Percentiles rank a stretch among this genome's conserved stretches.
phyloP scores from a whole-genome alignment of 83 land plant genomes.

The Picea abies region DNA sequence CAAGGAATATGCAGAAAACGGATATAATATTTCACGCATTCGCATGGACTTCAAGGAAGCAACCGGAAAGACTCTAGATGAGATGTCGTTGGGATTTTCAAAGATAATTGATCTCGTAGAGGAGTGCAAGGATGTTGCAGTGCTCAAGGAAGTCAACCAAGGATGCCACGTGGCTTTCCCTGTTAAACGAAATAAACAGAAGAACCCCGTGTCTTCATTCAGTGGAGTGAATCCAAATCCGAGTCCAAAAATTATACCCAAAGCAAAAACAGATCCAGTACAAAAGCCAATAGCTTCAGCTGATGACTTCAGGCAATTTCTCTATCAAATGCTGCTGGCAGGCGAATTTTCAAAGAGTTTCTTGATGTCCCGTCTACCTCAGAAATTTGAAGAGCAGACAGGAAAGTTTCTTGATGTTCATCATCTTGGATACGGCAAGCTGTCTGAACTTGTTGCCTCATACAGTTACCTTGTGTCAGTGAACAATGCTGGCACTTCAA shows the following conservation, averaged over 20 bases:
- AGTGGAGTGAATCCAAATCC: neutral
- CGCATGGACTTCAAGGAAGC: constrained; percentile 11
- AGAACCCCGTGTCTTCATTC: neutral
- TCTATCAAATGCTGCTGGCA: neutral
- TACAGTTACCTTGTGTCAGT: neutral
- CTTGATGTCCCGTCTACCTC: neutral
- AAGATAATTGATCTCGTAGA: constrained; percentile 1
- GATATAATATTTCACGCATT: constrained; percentile 14
- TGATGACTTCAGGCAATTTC: neutral
- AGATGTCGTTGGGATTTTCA: neutral
- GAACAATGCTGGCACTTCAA: neutral
- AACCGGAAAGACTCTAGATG: neutral
- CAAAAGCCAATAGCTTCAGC: neutral
- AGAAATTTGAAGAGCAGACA: neutral
- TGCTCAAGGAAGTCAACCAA: constrained; percentile 6
- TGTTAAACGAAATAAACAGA: neutral
- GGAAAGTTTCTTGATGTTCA: constrained; percentile 6
- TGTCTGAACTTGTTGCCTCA: neutral
- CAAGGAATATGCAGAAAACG: neutral
- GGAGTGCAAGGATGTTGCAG: constrained; percentile 13
- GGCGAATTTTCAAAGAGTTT: constrained; percentile 5
- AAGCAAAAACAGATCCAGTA: neutral
- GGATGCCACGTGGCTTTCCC: constrained; percentile 17
- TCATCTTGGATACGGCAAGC: constrained; percentile 4
- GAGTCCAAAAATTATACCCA: neutral